Evolutionary conservation across 257 asterid species (phyloP).

Genomic region (Ophiorrhiza pumila): DNA sequence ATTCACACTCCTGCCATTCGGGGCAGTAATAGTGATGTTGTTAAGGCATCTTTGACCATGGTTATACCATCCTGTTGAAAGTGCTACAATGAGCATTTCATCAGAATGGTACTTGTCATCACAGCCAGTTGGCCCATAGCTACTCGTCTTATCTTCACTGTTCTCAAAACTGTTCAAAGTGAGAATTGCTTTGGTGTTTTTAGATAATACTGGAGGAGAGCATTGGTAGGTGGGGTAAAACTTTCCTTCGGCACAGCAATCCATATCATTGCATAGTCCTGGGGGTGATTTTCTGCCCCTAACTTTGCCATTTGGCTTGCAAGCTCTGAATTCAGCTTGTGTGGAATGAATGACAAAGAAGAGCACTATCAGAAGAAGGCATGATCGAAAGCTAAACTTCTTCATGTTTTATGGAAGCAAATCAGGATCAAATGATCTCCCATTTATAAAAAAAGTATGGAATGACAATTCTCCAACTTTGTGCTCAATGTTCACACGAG

Average conservation of each 20-base stretch:
- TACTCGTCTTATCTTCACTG: constrained; percentile 27
- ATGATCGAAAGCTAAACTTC: background rate
- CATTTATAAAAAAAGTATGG: background rate
- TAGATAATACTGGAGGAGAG: constrained; percentile 31
- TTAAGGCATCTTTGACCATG: constrained; percentile 32
- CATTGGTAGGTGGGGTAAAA: constrained; percentile 8
- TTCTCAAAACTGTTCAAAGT: constrained; percentile 32
- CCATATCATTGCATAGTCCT: background rate
- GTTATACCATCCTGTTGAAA: constrained; percentile 43
- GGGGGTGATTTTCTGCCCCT: background rate
- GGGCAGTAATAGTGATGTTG: constrained; percentile 27
- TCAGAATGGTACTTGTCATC: constrained; percentile 36
- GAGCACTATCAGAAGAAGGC: background rate
- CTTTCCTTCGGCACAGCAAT: constrained; percentile 1
- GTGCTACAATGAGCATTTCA: constrained; percentile 35
- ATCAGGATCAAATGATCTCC: background rate
- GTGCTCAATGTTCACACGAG: background rate
- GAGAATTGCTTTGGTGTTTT: constrained; percentile 31
- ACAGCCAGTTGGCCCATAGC: constrained; percentile 30
- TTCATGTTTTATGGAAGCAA: background rate
- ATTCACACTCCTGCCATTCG: constrained; percentile 31
- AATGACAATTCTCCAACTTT: background rate
- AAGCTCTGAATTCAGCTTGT: background rate
- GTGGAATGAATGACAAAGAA: background rate
- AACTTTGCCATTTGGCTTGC: constrained; percentile 1